A percentile compares a stretch with the other conserved stretches of the same genome.
phyloP scores from a whole-genome alignment of 495 filamentous ascomycete species.

The Trichoderma parareesei region DNA sequence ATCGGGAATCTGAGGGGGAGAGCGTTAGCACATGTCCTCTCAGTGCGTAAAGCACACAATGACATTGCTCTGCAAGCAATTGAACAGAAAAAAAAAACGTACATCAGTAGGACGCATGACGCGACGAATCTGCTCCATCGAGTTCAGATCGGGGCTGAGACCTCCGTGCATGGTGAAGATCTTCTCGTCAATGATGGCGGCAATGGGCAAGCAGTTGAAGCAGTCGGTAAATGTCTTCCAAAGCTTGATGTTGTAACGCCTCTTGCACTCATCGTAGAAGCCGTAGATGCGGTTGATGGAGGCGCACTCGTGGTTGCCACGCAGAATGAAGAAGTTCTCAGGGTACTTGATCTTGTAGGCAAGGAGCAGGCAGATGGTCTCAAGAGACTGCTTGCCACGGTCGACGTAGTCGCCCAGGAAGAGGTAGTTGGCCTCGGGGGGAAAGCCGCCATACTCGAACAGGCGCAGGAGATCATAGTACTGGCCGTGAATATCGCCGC shows the following conservation, averaged over 20 bases:
- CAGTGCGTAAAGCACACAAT: slow-evolving; percentile 15
- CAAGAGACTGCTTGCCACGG: slow-evolving; percentile 97
- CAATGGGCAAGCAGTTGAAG: slow-evolving; percentile 99
- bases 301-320: slow-evolving; percentile 98
- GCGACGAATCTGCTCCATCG: slow-evolving; percentile 98
- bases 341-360: slow-evolving; percentile 99
- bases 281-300: slow-evolving; percentile 99
- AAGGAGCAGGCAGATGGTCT: slow-evolving; percentile 96
- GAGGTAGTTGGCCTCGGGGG: slow-evolving; percentile 97
- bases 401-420: slow-evolving; percentile 99
- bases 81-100: slow-evolving; percentile 32
- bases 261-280: slow-evolving; percentile 99
- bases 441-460: slow-evolving; percentile 98
- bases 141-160: slow-evolving; percentile 94
- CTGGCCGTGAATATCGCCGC: slow-evolving; percentile 98
- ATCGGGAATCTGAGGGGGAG: slow-evolving; percentile 73
- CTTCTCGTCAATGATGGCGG: slow-evolving; percentile 99
- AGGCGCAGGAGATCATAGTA: slow-evolving; percentile 97
- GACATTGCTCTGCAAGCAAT: neutral
- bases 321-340: slow-evolving; percentile 98
- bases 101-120: slow-evolving; percentile 99
- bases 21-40: slow-evolving; percentile 21
- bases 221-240: slow-evolving; percentile 99
- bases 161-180: slow-evolving; percentile 99
- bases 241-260: slow-evolving; percentile 98